Base-by-base conservation (phyloP, 164 flowering plant species). In the Vitis rupestris region DNA sequence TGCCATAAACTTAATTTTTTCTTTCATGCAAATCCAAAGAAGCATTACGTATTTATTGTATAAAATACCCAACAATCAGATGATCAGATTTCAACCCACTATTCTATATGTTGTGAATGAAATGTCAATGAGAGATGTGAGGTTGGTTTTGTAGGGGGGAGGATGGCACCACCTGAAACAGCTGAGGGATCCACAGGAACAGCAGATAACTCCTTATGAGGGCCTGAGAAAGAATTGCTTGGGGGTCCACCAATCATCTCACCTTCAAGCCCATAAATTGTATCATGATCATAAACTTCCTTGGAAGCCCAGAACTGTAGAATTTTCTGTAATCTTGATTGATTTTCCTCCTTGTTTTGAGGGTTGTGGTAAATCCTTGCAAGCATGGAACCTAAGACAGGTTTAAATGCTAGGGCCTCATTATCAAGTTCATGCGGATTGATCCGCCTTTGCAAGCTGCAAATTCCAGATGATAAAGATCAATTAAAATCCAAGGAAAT, bases 261-360 rank as follows among this genome's bases (percentile, higher is more conserved):
- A 70, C 84, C 75, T 81, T 94, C 94, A 66, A 93, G 79, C 17
- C 58, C 76, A 72, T 78, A 80, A 66, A 96, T 87, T 17, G 93
- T 87, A 67, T 91, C 97, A 65, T 82, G 88, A 74, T 93, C 97
- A 80, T 79, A 96, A 75, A 96, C 97, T 74, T 93, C 97, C 75
- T 93, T 96, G n/a, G 99, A 85, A 52, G 86, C 95, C 99, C 99
- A 96, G 72, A 96, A 96, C 78, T 93, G 94, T 49, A 96, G 55
- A 37, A 96, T 89, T 75, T 92, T 88, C 85, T 93, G 92, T 69
- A 96, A 75, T 27, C 94, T 88, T 65, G 93, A 81, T 75, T 89
- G 98, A 75, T 92, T 93, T 72, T 88, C 98, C 68, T 93, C 98
- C 82, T 83, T 90, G 70, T 91, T 89, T 19, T 83, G 93, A 72